These are phyloP conservation scores for Crithidia acanthocephali DNA, from an alignment of 208 protist species.

Conservation along the genomic window DNA sequence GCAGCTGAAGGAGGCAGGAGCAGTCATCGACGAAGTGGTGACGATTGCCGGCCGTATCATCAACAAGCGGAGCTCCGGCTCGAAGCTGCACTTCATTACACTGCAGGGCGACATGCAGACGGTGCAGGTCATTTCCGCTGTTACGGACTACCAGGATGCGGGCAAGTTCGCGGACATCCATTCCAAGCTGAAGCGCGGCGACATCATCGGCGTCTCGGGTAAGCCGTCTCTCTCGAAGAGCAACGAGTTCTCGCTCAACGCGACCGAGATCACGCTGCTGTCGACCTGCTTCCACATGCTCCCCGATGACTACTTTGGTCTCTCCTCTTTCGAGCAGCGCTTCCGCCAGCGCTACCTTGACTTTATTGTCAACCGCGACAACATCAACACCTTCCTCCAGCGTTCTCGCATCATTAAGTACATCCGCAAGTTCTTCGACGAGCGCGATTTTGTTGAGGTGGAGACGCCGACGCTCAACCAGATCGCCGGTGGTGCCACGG, in stretches of 20 bases:
- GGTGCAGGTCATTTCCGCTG: slow-evolving; percentile 94
- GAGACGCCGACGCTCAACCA: slow-evolving; percentile 99
- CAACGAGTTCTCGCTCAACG: slow-evolving; percentile 90
- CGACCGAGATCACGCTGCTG: slow-evolving; percentile 87
- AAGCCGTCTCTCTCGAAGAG: slow-evolving; percentile 88
- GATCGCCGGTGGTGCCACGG: slow-evolving; percentile 99
- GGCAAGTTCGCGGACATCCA: slow-evolving; percentile 91
- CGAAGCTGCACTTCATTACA: slow-evolving; percentile 98
- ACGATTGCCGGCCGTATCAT: slow-evolving; percentile 91
- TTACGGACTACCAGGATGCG: slow-evolving; percentile 62
- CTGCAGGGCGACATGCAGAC: slow-evolving; percentile 94
- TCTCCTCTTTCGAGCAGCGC: slow-evolving; percentile 96
- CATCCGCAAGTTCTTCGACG: slow-evolving; percentile 98
- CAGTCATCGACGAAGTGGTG: slow-evolving; percentile 63
- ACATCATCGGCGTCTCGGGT: slow-evolving; percentile 98
- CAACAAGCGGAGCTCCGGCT: slow-evolving; percentile 84
- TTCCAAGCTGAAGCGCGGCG: slow-evolving; percentile 95
- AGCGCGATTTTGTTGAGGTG: slow-evolving; percentile 97
- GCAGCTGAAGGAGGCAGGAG: slow-evolving; percentile 59
- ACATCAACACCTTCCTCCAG: slow-evolving; percentile 95
- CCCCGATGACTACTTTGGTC: slow-evolving; percentile 94
- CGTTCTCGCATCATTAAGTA: slow-evolving; percentile 97
- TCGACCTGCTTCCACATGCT: slow-evolving; percentile 99
- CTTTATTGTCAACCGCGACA: slow-evolving; percentile 98
- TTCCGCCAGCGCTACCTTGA: slow-evolving; percentile 99